Base-by-base conservation (phyloP, 768 basidiomycete genomes). In the Suillus hirtellus region DNA sequence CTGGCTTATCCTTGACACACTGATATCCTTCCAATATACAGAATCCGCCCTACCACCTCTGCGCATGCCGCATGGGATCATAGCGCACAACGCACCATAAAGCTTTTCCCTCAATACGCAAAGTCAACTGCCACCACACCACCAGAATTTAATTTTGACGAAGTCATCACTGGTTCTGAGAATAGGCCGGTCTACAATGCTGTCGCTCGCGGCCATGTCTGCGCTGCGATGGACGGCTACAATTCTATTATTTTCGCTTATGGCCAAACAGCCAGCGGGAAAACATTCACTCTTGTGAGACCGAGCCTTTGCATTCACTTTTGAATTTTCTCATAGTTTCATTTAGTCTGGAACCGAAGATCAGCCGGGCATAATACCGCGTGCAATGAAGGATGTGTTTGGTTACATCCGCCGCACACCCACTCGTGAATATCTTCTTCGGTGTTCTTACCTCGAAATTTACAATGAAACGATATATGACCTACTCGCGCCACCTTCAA, bases 181-280 rank as follows among this genome's bases (percentile, higher is more conserved):
- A 94, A 92, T 76, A 92, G 91, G 69, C 86, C 88, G 0, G 80
- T 94, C 8, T 95, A 94, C 72, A 86, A 82, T 47, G 84, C 88
- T 4, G 87, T 90, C 17, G 93, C 89, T 2, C 84, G 86, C 14
- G 88, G 86, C 3, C 93, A 94, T 70, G 92, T 93, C 1, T 86
- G 85, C 62, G 93, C 95, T 4, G 94, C 96, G 11, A 97, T 99
- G 95, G 93, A 94, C 59, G 97, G 97, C 19, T 99, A 87, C 81
- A 98, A 99, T 74, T 86, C 95, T 9, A 93, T 99, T 66, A 86
- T 98, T 47, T 99, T 99, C 69, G 96, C 97, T 0, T 92, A 93
- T 60, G 91, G 92, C 9, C 96, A 99, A 73, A 99, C 97, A 0
- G 89, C 88, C 6, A 86, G 84, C 38, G 89, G 89, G 59, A 91